Percentiles rank a stretch among this genome's conserved stretches.
phyloP scores from a whole-genome alignment of 2,329 filamentous ascomycete species.

The Talaromyces atroroseus region DNA sequence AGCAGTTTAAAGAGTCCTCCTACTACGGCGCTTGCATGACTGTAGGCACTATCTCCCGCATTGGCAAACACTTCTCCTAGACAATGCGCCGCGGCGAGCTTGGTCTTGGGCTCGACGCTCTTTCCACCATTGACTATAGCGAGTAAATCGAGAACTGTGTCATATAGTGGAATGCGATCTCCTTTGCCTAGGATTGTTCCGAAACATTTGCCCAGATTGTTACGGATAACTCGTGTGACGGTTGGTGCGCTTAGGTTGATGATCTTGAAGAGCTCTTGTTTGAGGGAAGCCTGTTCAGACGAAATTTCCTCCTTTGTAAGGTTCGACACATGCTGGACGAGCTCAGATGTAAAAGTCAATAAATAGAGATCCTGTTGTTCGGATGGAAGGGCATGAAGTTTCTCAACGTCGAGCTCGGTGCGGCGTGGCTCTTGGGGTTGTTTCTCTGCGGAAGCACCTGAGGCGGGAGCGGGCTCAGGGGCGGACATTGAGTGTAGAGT shows the following conservation, averaged over 20 bases:
- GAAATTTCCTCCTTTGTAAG: slow-evolving; percentile 76
- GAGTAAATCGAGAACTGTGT: slow-evolving; percentile 86
- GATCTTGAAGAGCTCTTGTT: slow-evolving; percentile 91
- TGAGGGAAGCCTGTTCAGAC: slow-evolving; percentile 83
- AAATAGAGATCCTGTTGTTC: slow-evolving; percentile 96
- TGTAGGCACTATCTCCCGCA: slow-evolving; percentile 90
- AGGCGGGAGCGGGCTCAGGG: slow-evolving; percentile 26
- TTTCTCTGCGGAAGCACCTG: slow-evolving; percentile 29
- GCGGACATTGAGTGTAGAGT: slow-evolving; percentile 33
- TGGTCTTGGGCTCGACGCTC: slow-evolving; percentile 66
- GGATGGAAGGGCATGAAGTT: slow-evolving; percentile 80
- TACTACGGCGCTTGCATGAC: slow-evolving; percentile 69
- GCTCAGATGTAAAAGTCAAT: slow-evolving; percentile 76
- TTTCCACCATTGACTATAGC: slow-evolving; percentile 68
- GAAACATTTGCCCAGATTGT: slow-evolving; percentile 80
- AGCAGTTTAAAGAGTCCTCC: slow-evolving; percentile 69
- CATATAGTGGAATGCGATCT: slow-evolving; percentile 85
- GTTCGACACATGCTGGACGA: slow-evolving; percentile 68
- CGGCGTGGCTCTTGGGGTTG: slow-evolving; percentile 28
- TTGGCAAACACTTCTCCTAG: slow-evolving; percentile 83
- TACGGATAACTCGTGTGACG: slow-evolving; percentile 81
- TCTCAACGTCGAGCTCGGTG: slow-evolving; percentile 75
- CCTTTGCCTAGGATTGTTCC: slow-evolving; percentile 76
- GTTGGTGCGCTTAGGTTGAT: slow-evolving; percentile 74
- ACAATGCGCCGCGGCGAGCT: slow-evolving; percentile 82